Base-by-base conservation (phyloP, 2,329 filamentous ascomycete genomes). In the Phyllosticta citrichinensis region DNA sequence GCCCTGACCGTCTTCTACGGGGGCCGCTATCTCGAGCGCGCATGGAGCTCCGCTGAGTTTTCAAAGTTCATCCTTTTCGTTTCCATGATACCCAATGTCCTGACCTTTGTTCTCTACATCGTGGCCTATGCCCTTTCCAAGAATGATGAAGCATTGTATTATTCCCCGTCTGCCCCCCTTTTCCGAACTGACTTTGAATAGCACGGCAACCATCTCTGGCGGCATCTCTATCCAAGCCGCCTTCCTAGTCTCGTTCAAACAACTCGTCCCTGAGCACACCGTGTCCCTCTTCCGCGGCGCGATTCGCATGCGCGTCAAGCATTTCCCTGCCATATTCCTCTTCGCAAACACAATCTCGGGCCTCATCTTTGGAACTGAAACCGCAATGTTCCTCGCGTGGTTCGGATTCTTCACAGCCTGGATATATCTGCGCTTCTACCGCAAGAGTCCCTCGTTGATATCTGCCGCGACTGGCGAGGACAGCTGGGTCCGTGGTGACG, bases 401-500 rank as follows among this genome's bases (percentile, higher is more conserved):
- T 87, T 88, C 67, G 92, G 91, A 62, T 88, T 99, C 73, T 73
- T 97, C 63, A 87, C 87, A 11, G 91, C 90, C 73, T 99, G 93
- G 93, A 90, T 89, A 52, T 97, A 97, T 74, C 85, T 99, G 19
- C 90, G 94, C 66, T 99, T 97, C 80, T 97, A 90, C 80, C 96
- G 96, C 77, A 76, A 80, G 61, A 83, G 87, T 62, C 81, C 77
- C n/a, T 83, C 80, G 63, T 74, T 81, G 5, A 80, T 81, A 0
- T 80, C 80, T 0, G 77, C 80, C 2, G 77, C 79, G 4, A 83
- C 80, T 8, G 79, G 79, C 56, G 78, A 80, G 58, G 75, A 71
- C 5, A 73, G 75, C 8, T 76, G 78, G 9, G 83, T 96, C 66
- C 88, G 87, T 65, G 94, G 94, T 64, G 94, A 99, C 73, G 90